A percentile compares a stretch with the other conserved stretches of the same genome.
These are phyloP conservation scores for Centella asiatica DNA, from an alignment of 129 eudicot species.

Conservation along the genomic window DNA sequence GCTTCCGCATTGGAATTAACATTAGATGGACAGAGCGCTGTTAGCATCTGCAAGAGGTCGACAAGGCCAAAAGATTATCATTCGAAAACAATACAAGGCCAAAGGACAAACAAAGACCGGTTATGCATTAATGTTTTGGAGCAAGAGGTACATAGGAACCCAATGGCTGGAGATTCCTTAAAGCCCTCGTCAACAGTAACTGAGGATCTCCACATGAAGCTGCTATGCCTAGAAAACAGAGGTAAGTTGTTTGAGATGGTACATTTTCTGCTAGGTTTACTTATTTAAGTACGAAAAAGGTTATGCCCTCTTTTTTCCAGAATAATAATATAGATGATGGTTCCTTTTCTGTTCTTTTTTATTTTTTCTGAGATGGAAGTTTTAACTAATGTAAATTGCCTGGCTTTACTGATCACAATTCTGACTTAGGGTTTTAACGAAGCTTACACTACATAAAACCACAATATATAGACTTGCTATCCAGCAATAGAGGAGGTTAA, in stretches of 20 bases:
- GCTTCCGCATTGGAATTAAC: slow-evolving; percentile 43
- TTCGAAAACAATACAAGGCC: slow-evolving; percentile 45
- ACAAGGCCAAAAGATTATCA: slow-evolving; percentile 59
- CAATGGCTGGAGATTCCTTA: slow-evolving; percentile 37
- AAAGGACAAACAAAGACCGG: slow-evolving; percentile 50
- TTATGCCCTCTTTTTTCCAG: background rate
- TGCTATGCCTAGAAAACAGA: slow-evolving; percentile 65
- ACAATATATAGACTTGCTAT: no score
- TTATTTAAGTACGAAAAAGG: background rate
- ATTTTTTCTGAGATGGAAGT: no score
- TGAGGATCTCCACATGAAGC: slow-evolving; percentile 60
- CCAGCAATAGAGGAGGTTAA: no score
- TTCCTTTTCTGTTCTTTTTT: no score
- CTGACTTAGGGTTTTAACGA: no score
- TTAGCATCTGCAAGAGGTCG: slow-evolving; percentile 47
- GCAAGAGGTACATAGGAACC: slow-evolving; percentile 50
- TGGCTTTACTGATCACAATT: no score
- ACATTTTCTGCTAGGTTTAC: background rate
- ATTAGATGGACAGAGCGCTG: slow-evolving; percentile 50
- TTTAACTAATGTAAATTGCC: no score
- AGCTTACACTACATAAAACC: no score
- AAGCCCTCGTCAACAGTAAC: slow-evolving; percentile 31
- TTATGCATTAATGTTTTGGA: slow-evolving; percentile 76
- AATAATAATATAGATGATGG: no score
- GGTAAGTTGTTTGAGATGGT: slow-evolving; percentile 27